phyloP scores from a whole-genome alignment of 495 filamentous ascomycete species.

The Venustampulla echinocandica region DNA sequence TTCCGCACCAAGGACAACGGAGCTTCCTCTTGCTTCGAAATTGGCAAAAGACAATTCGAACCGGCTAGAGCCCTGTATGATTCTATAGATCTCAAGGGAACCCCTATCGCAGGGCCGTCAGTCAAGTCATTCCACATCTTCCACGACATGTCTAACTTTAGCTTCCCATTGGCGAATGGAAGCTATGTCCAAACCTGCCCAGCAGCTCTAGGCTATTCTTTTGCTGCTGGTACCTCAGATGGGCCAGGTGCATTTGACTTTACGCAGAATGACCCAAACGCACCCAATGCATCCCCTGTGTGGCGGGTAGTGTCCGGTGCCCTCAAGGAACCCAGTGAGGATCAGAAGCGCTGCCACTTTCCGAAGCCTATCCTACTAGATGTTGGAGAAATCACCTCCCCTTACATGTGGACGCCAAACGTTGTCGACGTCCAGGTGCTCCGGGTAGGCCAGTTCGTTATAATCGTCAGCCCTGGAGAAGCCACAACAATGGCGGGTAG shows the following conservation, averaged over 20 bases:
- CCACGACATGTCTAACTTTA: conserved; percentile 64
- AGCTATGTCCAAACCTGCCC: conserved; percentile 67
- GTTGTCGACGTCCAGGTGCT: conserved; percentile 88
- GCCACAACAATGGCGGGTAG: conserved; percentile 92
- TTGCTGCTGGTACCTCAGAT: conserved; percentile 91
- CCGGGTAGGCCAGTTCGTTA: conserved; percentile 78
- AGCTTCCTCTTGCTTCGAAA: conserved; percentile 71
- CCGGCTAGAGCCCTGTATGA: conserved; percentile 58
- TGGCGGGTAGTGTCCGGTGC: conserved; percentile 70
- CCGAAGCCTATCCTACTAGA: conserved; percentile 87
- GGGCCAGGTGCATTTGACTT: conserved; percentile 93
- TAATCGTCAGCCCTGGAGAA: conserved; percentile 84
- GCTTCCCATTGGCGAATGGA: conserved; percentile 68
- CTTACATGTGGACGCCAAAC: conserved; percentile 88
- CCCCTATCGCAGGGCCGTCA: conserved; percentile 45
- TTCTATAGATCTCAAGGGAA: conserved; percentile 38
- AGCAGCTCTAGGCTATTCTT: conserved; percentile 88
- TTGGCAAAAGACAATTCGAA: conserved; percentile 64
- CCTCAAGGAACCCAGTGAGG: conserved; percentile 60
- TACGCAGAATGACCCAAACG: conserved; percentile 70
- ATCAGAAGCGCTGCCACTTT: conserved; percentile 69
- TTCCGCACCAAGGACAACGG: conserved; percentile 65
- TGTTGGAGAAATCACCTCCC: conserved; percentile 67
- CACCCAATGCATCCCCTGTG: conserved; percentile 69
- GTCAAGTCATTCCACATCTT: conserved; percentile 71